phyloP scores from a whole-genome alignment of 768 basidiomycete genomes.

The Lactarius quietus region DNA sequence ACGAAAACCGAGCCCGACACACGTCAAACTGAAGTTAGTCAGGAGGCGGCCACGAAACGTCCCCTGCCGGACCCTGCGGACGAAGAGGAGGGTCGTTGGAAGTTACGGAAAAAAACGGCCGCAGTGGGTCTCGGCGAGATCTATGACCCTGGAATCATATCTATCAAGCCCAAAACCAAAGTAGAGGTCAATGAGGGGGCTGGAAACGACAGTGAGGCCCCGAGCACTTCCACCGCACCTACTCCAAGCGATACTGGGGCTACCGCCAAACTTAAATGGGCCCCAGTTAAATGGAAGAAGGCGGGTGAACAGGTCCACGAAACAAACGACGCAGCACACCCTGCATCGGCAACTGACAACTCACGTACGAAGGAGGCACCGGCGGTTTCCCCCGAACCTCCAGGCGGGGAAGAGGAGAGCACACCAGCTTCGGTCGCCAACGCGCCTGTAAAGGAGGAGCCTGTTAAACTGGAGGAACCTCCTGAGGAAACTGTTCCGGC shows the following conservation, averaged over 20 bases:
- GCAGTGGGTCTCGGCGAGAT: slow-evolving; percentile 66
- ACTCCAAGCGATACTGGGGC: slow-evolving; percentile 7
- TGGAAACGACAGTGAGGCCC: background rate
- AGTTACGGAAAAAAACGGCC: slow-evolving; percentile 61
- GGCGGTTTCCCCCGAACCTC: background rate
- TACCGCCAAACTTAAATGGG: slow-evolving; percentile 22
- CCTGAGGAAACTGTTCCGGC: slow-evolving; percentile 1
- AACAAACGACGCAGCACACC: background rate
- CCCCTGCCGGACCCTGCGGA: slow-evolving; percentile 35
- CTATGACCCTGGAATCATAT: slow-evolving; percentile 73
- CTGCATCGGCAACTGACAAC: background rate
- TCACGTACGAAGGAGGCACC: background rate
- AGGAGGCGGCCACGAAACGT: slow-evolving; percentile 28
- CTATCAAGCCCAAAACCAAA: slow-evolving; percentile 59
- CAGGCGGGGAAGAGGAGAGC: background rate
- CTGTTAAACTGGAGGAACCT: slow-evolving; percentile 17
- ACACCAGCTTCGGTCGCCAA: background rate
- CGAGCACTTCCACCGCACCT: background rate
- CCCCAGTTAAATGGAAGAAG: slow-evolving; percentile 25
- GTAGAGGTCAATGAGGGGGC: slow-evolving; percentile 37
- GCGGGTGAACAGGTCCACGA: slow-evolving; percentile 11
- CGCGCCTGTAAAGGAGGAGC: slow-evolving; percentile 13
- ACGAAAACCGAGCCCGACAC: slow-evolving; percentile 21
- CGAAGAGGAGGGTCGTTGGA: slow-evolving; percentile 55
- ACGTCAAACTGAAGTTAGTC: slow-evolving; percentile 25